These are phyloP conservation scores for Penicillium arizonense DNA, from an alignment of 495 filamentous ascomycete genomes.

Conservation along the genomic window DNA sequence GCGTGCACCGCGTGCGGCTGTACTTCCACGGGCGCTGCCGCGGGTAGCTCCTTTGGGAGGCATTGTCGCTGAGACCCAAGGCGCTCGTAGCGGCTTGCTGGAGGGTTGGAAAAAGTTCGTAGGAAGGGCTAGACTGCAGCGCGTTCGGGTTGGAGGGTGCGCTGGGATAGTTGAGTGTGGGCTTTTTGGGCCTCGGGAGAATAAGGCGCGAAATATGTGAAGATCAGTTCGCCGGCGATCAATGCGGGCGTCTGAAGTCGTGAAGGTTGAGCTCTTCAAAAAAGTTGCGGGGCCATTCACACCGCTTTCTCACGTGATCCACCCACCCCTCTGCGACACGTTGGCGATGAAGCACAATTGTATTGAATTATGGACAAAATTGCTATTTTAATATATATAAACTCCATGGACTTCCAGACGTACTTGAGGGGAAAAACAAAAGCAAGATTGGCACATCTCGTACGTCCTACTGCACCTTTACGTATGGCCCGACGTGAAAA, in stretches of 20 bases:
- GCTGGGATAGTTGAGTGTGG: no score
- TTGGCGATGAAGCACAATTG: no score
- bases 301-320: constrained; percentile 17
- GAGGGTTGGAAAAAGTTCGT: constrained; percentile 7
- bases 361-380: no score
- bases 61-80: constrained; percentile 32
- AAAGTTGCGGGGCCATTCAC: constrained; percentile 24
- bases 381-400: background rate
- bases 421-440: constrained; percentile 11
- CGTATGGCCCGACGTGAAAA: constrained; percentile 6
- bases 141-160: constrained; percentile 1
- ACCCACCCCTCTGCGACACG: background rate
- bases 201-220: background rate
- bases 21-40: constrained; percentile 27
- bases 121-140: background rate
- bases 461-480: constrained; percentile 7
- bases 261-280: constrained; percentile 29
- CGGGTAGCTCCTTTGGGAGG: constrained; percentile 42
- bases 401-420: constrained; percentile 19
- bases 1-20: constrained; percentile 3
- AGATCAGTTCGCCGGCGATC: background rate
- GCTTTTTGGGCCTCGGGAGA: background rate
- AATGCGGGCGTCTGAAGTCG: constrained; percentile 4
- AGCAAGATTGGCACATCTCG: constrained; percentile 16
- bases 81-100: constrained; percentile 17